Conservation (phyloP, 169 alveolate genomes). For the Plasmodium coatneyi region DNA sequence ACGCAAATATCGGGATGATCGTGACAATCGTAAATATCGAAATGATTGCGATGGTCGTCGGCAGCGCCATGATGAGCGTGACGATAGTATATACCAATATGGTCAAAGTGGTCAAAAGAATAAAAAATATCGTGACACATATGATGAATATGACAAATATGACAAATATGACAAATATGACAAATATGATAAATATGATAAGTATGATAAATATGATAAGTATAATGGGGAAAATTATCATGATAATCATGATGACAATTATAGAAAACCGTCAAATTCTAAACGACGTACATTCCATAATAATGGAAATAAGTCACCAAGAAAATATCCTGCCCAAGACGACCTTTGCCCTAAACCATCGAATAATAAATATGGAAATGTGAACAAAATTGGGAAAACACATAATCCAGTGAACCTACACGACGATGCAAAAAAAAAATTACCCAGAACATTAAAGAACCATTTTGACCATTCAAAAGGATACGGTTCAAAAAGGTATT, state of each 20-base stretch:
- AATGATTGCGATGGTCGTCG: not conserved
- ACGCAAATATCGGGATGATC: not conserved
- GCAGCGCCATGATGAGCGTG: too few species aligned
- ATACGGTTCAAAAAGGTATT: too few species aligned
- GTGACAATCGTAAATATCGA: not conserved
- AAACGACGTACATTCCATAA: not conserved
- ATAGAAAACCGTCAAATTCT: not conserved
- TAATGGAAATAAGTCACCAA: not conserved
- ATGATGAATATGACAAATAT: too few species aligned
- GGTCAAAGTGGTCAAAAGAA: not conserved
- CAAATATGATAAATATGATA: too few species aligned
- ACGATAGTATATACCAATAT: not conserved
- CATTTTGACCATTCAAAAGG: not conserved
- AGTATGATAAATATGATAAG: too few species aligned
- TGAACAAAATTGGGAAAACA: not conserved
- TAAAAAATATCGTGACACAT: too few species aligned
- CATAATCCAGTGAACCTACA: not conserved
- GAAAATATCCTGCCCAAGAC: not conserved
- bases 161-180: too few species aligned
- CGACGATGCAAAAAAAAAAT: not conserved
- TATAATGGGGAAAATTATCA: not conserved
- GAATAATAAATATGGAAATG: not conserved
- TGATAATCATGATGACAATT: not conserved
- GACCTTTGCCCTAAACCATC: not conserved
- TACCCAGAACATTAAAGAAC: not conserved